A percentile compares a stretch with the other conserved stretches of the same genome.
phyloP scores from a whole-genome alignment of 306 rosid species.

The Lagenaria siceraria region DNA sequence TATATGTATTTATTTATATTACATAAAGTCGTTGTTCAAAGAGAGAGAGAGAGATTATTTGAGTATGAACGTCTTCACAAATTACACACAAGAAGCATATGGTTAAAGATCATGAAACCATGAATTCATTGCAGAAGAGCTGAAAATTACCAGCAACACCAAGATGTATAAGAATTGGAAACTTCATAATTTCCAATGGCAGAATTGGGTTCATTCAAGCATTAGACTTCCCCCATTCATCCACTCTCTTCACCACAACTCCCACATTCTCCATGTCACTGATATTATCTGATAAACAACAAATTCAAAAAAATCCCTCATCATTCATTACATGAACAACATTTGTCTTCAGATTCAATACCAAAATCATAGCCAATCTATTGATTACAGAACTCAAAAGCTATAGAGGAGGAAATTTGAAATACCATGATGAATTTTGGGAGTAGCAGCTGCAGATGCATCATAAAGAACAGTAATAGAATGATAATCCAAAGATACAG shows the following conservation, averaged over 20 bases:
- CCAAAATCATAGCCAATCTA: background rate
- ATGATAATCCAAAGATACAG: constrained; percentile 67
- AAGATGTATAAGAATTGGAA: too few relatives aligned
- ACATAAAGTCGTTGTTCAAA: too few relatives aligned
- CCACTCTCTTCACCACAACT: constrained; percentile 47
- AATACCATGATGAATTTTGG: constrained; percentile 54
- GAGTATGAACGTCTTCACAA: too few relatives aligned
- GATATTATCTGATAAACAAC: constrained; percentile 50
- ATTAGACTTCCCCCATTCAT: constrained; percentile 39
- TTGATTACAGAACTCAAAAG: too few relatives aligned
- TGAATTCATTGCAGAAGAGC: too few relatives aligned
- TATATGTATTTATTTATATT: too few relatives aligned
- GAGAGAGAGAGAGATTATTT: too few relatives aligned
- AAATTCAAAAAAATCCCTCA: background rate
- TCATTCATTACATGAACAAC: background rate
- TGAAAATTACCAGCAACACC: too few relatives aligned
- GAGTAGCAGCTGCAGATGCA: constrained; percentile 86
- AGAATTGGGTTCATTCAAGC: constrained; percentile 9
- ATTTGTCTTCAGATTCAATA: background rate
- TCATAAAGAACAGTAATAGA: constrained; percentile 59
- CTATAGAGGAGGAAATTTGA: too few relatives aligned
- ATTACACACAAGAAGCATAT: too few relatives aligned
- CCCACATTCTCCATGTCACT: constrained; percentile 75
- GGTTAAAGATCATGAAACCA: too few relatives aligned
- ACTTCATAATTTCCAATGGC: too few relatives aligned